phyloP scores from a whole-genome alignment of 371 early-diverging fungal genomes.

The Smittium mucronatum region DNA sequence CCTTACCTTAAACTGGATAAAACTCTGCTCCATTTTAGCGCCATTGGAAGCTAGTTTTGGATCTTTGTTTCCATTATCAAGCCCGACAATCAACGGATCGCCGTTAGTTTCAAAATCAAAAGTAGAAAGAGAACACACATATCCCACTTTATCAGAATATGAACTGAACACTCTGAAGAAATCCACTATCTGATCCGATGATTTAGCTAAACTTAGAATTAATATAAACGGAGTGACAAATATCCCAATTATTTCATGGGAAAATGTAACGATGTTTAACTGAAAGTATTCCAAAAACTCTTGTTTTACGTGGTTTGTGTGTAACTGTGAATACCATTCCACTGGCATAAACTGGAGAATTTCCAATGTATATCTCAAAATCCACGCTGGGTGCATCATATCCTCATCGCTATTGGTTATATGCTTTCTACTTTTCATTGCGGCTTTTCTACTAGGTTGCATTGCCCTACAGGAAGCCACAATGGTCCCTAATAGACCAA shows the following conservation, averaged over 20 bases:
- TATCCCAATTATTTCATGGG: slow-evolving; percentile 71
- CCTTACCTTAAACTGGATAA: slow-evolving; percentile 70
- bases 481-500: slow-evolving; percentile 75
- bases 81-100: slow-evolving; percentile 38
- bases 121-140: slow-evolving; percentile 91
- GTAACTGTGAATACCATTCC: slow-evolving; percentile 69
- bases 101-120: slow-evolving; percentile 77
- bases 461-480: slow-evolving; percentile 70
- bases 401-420: slow-evolving; percentile 48
- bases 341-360: slow-evolving; percentile 83
- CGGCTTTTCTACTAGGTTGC: slow-evolving; percentile 15
- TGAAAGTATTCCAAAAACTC: slow-evolving; percentile 70
- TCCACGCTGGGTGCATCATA: slow-evolving; percentile 64
- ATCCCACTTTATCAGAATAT: slow-evolving; percentile 77
- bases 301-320: slow-evolving; percentile 70
- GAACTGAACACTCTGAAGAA: slow-evolving; percentile 89
- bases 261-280: slow-evolving; percentile 60
- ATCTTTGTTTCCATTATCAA: slow-evolving; percentile 22
- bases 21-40: slow-evolving; percentile 94
- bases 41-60: slow-evolving; percentile 59
- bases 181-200: slow-evolving; percentile 70
- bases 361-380: slow-evolving; percentile 61
- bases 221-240: slow-evolving; percentile 76
- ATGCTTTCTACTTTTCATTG: not conserved
- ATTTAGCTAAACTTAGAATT: slow-evolving; percentile 60